These are phyloP conservation scores for Oleoguttula mirabilis DNA, from an alignment of 495 filamentous ascomycete species.

Conservation along the genomic window DNA sequence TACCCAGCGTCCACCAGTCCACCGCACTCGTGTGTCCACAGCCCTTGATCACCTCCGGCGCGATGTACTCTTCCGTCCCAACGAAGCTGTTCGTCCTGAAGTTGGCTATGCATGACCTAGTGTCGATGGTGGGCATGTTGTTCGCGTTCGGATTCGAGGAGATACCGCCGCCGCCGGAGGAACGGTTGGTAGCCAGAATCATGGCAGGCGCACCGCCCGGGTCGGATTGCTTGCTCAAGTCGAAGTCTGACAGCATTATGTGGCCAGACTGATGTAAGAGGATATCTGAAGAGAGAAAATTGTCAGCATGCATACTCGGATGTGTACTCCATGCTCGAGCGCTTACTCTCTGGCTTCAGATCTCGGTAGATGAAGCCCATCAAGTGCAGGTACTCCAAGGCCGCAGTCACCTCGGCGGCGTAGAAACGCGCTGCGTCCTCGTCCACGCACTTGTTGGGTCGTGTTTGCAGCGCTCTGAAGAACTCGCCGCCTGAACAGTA, in stretches of 20 bases:
- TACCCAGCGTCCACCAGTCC: conserved; percentile 98
- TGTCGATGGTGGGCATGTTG: conserved; percentile 87
- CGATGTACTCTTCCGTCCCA: conserved; percentile 97
- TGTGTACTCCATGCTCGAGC: no score
- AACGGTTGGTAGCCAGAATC: conserved; percentile 62
- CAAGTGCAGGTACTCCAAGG: conserved; percentile 90
- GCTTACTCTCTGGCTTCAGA: conserved; percentile 93
- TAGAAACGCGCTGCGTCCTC: conserved; percentile 98
- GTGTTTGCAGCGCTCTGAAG: conserved; percentile 90
- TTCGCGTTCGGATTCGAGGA: conserved; percentile 53
- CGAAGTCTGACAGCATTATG: conserved; percentile 99
- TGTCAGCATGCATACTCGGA: no score
- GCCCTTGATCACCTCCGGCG: conserved; percentile 95
- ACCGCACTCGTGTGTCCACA: conserved; percentile 97
- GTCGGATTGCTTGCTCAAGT: conserved; percentile 94
- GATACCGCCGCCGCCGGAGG: conserved; percentile 79
- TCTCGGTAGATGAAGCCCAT: conserved; percentile 99
- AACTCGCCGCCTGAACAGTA: conserved; percentile 99
- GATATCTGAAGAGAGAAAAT: conserved; percentile 59
- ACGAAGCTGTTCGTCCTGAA: conserved; percentile 98
- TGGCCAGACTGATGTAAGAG: conserved; percentile 95
- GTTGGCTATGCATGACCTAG: conserved; percentile 94
- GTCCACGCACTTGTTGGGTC: conserved; percentile 89
- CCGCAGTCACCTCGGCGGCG: conserved; percentile 94
- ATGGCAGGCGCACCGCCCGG: conserved; percentile 92